A percentile compares a stretch with the other conserved stretches of the same genome.
These are phyloP conservation scores for Alopecurus myosuroides DNA, from an alignment of 176 grass and related monocot species.

Conservation along the genomic window DNA sequence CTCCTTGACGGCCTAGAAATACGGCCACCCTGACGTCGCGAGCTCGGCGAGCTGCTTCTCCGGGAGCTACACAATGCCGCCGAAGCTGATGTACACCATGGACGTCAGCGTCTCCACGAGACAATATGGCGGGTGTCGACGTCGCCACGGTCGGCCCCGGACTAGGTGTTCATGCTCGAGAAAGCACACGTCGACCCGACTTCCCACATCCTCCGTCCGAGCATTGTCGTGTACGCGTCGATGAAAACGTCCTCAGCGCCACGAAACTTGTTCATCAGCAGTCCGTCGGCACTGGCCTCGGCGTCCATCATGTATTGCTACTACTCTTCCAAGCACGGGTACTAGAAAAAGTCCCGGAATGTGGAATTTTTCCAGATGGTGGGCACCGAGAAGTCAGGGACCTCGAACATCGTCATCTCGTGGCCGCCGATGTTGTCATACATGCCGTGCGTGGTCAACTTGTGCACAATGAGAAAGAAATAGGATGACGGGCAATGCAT, in stretches of 20 bases:
- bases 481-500: neutral
- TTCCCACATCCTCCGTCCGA: slow-evolving; percentile 33
- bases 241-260: slow-evolving; percentile 14
- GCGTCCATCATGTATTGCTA: neutral
- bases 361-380: slow-evolving; percentile 14
- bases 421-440: neutral
- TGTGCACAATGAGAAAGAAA: neutral
- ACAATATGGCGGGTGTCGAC: no score
- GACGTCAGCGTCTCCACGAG: no score
- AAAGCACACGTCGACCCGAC: no score
- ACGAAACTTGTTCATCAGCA: slow-evolving; percentile 34
- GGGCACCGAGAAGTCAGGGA: slow-evolving; percentile 22
- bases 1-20: no score
- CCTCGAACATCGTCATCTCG: slow-evolving; percentile 20
- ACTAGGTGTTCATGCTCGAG: no score
- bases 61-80: no score
- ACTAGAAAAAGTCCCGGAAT: slow-evolving; percentile 12
- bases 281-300: slow-evolving; percentile 27
- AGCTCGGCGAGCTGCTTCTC: no score
- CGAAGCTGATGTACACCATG: no score
- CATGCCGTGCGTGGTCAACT: neutral
- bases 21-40: no score
- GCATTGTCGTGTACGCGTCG: slow-evolving; percentile 16
- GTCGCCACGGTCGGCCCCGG: no score
- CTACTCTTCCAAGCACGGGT: neutral